Evolutionary conservation across 768 basidiomycete species (phyloP).

Genomic region (Termitomyces titanicus): DNA sequence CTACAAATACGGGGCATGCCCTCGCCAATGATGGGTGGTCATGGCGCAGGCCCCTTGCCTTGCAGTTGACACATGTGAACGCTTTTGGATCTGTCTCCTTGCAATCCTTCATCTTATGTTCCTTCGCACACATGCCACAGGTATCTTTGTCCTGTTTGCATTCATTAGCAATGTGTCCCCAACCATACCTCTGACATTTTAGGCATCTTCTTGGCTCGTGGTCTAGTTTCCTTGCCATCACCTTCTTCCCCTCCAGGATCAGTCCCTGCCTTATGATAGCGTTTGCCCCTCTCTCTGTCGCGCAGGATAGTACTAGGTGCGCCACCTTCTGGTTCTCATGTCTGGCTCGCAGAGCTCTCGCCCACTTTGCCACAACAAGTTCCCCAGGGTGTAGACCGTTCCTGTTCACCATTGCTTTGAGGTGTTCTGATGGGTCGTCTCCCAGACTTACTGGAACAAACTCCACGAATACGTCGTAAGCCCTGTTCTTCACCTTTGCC

Average conservation of each 20-base stretch:
- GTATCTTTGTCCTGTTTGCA: conserved; percentile 11
- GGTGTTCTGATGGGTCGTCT: neutral
- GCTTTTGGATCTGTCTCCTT: neutral
- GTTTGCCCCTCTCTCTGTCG: conserved; percentile 10
- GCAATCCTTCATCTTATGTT: conserved; percentile 19
- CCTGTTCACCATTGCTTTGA: neutral
- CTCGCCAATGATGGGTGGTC: conserved; percentile 22
- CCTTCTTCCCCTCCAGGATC: conserved; percentile 13
- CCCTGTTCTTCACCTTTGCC: neutral
- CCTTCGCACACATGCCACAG: conserved; percentile 12
- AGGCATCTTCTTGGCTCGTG: conserved; percentile 9
- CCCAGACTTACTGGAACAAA: neutral
- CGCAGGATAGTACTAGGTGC: neutral
- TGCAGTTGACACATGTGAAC: conserved; percentile 21
- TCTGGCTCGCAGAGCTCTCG: neutral
- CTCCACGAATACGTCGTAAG: neutral
- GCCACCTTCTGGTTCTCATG: neutral
- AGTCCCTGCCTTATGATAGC: conserved; percentile 5
- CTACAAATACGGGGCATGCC: conserved; percentile 18
- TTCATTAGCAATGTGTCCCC: conserved; percentile 12
- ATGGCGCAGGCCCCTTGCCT: conserved; percentile 2
- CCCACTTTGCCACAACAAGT: neutral
- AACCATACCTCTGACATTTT: conserved; percentile 12
- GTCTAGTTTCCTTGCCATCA: conserved; percentile 10
- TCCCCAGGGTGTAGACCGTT: conserved; percentile 1